Conservation (phyloP, 2,329 filamentous ascomycete genomes). For the Bipolaris oryzae region DNA sequence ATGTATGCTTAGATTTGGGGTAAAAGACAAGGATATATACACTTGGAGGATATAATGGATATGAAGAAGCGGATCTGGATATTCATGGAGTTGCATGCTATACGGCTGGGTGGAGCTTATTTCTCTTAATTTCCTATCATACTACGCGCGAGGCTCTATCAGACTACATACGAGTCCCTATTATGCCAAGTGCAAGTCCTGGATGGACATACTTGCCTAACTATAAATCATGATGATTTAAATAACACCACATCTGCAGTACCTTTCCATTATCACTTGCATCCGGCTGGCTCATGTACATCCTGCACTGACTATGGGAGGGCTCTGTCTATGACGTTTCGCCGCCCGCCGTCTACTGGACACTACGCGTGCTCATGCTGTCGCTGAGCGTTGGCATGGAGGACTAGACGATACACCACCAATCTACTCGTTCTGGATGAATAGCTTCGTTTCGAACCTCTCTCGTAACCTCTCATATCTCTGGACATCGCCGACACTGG, state of each 20-base stretch:
- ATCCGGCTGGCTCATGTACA: conserved; percentile 91
- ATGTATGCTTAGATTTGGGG: no score
- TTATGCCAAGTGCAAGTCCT: not conserved
- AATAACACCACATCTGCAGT: conserved; percentile 81
- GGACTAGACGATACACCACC: conserved; percentile 86
- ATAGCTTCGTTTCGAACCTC: conserved; percentile 49
- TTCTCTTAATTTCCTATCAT: not conserved
- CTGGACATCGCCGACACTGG: conserved; percentile 62
- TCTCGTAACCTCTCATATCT: conserved; percentile 62
- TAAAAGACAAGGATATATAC: not conserved
- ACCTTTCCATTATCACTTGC: conserved; percentile 95
- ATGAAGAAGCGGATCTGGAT: not conserved
- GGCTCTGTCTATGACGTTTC: conserved; percentile 82
- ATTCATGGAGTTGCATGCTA: not conserved
- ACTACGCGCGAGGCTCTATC: not conserved
- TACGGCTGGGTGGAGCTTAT: not conserved
- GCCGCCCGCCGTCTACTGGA: conserved; percentile 88
- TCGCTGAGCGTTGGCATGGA: conserved; percentile 92
- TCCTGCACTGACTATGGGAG: conserved; percentile 90
- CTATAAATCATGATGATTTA: not conserved
- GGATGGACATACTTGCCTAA: not conserved
- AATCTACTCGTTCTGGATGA: not conserved
- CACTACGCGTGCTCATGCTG: conserved; percentile 89
- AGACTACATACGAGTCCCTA: not conserved
- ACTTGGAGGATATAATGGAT: no score